Conservation (phyloP, 2,329 filamentous ascomycete genomes). For the Alternaria sp. region DNA sequence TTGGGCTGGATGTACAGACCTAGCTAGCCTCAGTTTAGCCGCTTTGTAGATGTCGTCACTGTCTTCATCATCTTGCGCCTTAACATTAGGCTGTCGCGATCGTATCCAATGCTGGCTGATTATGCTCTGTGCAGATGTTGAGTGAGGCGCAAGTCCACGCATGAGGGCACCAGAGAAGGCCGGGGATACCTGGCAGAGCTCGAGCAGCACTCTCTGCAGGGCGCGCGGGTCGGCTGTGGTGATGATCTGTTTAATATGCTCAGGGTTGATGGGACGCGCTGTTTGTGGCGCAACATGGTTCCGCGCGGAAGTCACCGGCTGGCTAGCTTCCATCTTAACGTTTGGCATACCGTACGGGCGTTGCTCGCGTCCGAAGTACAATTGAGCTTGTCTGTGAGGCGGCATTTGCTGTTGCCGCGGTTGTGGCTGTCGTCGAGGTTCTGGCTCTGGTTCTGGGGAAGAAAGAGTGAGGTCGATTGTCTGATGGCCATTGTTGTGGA, state of each 20-base stretch:
- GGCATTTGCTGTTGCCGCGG: slow-evolving; percentile 3
- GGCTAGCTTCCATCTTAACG: slow-evolving; percentile 8
- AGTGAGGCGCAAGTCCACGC: slow-evolving; percentile 44
- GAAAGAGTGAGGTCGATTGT: slow-evolving; percentile 38
- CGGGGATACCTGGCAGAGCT: slow-evolving; percentile 43
- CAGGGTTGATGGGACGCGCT: slow-evolving; percentile 28
- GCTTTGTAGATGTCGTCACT: slow-evolving; percentile 17
- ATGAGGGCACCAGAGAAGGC: slow-evolving; percentile 44
- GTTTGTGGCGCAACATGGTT: slow-evolving; percentile 10
- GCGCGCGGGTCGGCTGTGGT: slow-evolving; percentile 27
- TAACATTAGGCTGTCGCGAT: slow-evolving; percentile 1
- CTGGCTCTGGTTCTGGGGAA: slow-evolving; percentile 30
- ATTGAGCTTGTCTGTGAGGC: slow-evolving; percentile 19
- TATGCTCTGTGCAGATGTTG: slow-evolving; percentile 35
- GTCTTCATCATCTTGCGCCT: slow-evolving; percentile 9
- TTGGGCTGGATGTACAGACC: neutral
- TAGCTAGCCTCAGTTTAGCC: slow-evolving; percentile 8
- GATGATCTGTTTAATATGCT: slow-evolving; percentile 41
- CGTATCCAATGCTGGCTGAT: slow-evolving; percentile 18
- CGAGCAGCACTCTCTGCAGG: slow-evolving; percentile 32
- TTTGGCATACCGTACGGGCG: neutral
- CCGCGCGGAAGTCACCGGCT: neutral
- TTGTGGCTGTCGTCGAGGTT: slow-evolving; percentile 12
- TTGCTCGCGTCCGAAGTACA: slow-evolving; percentile 21
- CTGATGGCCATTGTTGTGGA: slow-evolving; percentile 16